Evolutionary conservation across 345 rosid species (phyloP).

Genomic region (Punica granatum): DNA sequence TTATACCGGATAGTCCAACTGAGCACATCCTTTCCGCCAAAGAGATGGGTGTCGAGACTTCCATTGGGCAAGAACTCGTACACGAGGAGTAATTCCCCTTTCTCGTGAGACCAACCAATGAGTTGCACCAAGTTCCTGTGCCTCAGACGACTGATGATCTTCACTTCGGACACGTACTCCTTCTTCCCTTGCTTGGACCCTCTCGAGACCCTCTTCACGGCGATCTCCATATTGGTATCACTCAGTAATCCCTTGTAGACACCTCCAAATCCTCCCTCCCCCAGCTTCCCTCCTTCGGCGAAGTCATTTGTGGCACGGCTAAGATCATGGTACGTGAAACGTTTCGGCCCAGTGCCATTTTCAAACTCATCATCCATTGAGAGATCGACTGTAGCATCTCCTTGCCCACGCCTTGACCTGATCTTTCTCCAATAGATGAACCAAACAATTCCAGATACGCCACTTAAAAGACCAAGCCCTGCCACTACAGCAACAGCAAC

Average conservation of each 20-base stretch:
- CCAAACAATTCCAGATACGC: slow-evolving; percentile 14
- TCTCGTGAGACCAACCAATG: slow-evolving; percentile 49
- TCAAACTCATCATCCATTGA: slow-evolving; percentile 36
- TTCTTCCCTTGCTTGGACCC: slow-evolving; percentile 39
- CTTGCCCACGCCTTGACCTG: not conserved
- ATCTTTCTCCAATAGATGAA: slow-evolving; percentile 20
- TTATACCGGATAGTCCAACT: slow-evolving; percentile 31
- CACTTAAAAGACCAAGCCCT: slow-evolving; percentile 14
- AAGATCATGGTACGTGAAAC: slow-evolving; percentile 32
- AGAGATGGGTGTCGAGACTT: slow-evolving; percentile 44
- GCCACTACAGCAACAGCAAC: slow-evolving; percentile 10
- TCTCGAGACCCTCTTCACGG: slow-evolving; percentile 42
- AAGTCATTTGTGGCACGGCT: slow-evolving; percentile 31
- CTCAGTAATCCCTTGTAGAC: slow-evolving; percentile 40
- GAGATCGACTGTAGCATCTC: slow-evolving; percentile 10
- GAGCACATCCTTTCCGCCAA: slow-evolving; percentile 17
- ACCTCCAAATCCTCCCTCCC: slow-evolving; percentile 54
- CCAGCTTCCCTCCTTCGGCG: slow-evolving; percentile 33
- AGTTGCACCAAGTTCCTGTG: slow-evolving; percentile 50
- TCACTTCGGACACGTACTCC: slow-evolving; percentile 40
- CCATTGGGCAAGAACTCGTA: slow-evolving; percentile 49
- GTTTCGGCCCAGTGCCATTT: slow-evolving; percentile 43
- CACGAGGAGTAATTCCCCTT: slow-evolving; percentile 39
- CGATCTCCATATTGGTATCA: slow-evolving; percentile 23
- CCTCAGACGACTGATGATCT: slow-evolving; percentile 42